These are phyloP conservation scores for Pichia occidentalis DNA, from an alignment of 805 yeast genomes.

Conservation along the genomic window DNA sequence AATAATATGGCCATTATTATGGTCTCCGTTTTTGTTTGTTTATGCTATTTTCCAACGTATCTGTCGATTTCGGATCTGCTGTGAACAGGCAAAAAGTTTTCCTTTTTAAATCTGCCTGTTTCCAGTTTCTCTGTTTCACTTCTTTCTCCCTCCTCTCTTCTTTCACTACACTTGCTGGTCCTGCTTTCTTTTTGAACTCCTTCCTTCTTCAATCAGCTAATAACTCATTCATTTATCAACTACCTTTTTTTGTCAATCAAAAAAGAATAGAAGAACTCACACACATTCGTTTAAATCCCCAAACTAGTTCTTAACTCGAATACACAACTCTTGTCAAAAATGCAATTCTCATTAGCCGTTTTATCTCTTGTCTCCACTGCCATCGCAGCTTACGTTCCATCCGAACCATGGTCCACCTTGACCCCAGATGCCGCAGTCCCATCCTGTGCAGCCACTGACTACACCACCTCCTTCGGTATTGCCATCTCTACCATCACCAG, in stretches of 20 bases:
- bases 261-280: not conserved
- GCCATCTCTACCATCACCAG: constrained; percentile 51
- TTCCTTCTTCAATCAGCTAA: too few relatives aligned
- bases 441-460: constrained; percentile 47
- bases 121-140: too few relatives aligned
- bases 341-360: constrained; percentile 15
- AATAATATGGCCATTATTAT: too few relatives aligned
- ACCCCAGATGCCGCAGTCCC: constrained; percentile 49
- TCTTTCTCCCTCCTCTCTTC: not conserved
- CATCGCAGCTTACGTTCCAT: constrained; percentile 56
- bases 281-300: too few relatives aligned
- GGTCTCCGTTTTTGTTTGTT: too few relatives aligned
- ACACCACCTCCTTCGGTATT: constrained; percentile 58
- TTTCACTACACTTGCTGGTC: not conserved
- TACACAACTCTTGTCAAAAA: constrained; percentile 4
- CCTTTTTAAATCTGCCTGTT: too few relatives aligned
- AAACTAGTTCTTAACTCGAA: too few relatives aligned
- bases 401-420: constrained; percentile 65
- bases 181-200: too few relatives aligned
- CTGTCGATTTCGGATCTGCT: too few relatives aligned
- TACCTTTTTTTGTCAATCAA: not conserved
- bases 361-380: constrained; percentile 45
- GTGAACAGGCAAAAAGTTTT: too few relatives aligned
- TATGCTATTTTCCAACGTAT: too few relatives aligned
- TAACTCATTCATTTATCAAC: too few relatives aligned